Conservation (phyloP, 1,284 basidiomycete species). For the Anthracocystis walkeri region DNA sequence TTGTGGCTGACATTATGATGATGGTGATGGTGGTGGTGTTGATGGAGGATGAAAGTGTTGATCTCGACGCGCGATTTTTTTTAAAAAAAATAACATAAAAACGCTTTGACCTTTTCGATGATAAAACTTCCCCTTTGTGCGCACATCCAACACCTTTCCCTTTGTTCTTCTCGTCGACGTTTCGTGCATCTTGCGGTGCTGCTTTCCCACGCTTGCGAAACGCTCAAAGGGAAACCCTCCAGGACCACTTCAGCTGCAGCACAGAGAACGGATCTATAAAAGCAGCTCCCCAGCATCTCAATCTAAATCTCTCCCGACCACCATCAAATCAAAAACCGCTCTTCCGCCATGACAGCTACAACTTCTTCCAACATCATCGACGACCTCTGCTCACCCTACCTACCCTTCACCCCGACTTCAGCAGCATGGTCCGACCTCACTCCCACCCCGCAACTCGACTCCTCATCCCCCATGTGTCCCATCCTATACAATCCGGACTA, state of each 20-base stretch:
- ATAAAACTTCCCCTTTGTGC: slow-evolving; percentile 17
- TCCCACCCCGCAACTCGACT: slow-evolving; percentile 59
- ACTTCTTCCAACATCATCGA: slow-evolving; percentile 23
- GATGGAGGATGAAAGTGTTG: slow-evolving; percentile 13
- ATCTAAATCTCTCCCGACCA: not conserved
- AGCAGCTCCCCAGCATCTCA: not conserved
- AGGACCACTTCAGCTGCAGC: not conserved
- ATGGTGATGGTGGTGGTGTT: slow-evolving; percentile 5
- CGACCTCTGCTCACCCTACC: slow-evolving; percentile 28
- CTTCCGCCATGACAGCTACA: slow-evolving; percentile 21
- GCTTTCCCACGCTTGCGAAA: slow-evolving; percentile 4
- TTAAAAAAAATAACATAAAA: not conserved
- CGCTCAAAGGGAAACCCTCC: slow-evolving; percentile 3
- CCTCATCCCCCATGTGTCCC: slow-evolving; percentile 60
- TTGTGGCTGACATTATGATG: slow-evolving; percentile 8
- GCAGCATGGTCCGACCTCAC: slow-evolving; percentile 57
- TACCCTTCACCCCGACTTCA: slow-evolving; percentile 51
- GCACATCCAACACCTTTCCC: not conserved
- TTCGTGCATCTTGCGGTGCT: not conserved
- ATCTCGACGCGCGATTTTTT: slow-evolving; percentile 9
- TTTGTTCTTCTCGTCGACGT: not conserved
- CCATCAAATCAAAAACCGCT: not conserved
- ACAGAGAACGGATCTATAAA: not conserved
- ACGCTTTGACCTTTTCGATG: not conserved
- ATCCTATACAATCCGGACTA: slow-evolving; percentile 64